A percentile compares a stretch with the other conserved stretches of the same genome.
phyloP scores from a whole-genome alignment of 1,139 yeast genomes.

The Hansenula sp. region DNA sequence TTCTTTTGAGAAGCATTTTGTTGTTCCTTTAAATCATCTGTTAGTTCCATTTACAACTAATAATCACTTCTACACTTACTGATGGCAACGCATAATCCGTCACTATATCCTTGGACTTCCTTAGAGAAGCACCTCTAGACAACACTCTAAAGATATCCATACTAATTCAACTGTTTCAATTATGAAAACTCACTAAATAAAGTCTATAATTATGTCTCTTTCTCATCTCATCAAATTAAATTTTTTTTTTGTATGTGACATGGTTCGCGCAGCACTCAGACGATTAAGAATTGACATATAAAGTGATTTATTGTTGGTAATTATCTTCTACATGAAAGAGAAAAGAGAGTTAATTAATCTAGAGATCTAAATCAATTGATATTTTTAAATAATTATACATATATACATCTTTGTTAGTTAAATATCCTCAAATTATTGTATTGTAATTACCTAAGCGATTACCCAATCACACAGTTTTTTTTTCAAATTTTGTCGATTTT shows the following conservation, averaged over 20 bases:
- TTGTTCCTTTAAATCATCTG: constrained; percentile 1
- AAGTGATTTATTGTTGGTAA: too few relatives aligned
- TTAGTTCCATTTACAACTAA: too few relatives aligned
- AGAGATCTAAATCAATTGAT: too few relatives aligned
- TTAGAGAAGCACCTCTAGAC: constrained; percentile 78
- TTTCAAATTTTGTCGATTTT: neutral
- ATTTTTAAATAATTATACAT: too few relatives aligned
- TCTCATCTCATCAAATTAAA: neutral
- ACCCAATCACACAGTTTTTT: neutral
- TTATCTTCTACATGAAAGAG: too few relatives aligned
- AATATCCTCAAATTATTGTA: too few relatives aligned
- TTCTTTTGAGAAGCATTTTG: constrained; percentile 20
- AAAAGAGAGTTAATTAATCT: too few relatives aligned
- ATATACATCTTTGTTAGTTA: too few relatives aligned
- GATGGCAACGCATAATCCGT: constrained; percentile 44
- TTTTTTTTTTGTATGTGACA: neutral
- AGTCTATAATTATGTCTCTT: too few relatives aligned
- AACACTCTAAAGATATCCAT: constrained; percentile 92
- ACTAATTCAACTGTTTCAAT: too few relatives aligned
- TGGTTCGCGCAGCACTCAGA: neutral
- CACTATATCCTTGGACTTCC: constrained; percentile 42
- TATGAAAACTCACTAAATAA: too few relatives aligned
- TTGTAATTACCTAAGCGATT: neutral
- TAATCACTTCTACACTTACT: constrained; percentile 9
- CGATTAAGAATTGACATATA: neutral